phyloP scores from a whole-genome alignment of 768 basidiomycete species.

The Suillus clintonianus region DNA sequence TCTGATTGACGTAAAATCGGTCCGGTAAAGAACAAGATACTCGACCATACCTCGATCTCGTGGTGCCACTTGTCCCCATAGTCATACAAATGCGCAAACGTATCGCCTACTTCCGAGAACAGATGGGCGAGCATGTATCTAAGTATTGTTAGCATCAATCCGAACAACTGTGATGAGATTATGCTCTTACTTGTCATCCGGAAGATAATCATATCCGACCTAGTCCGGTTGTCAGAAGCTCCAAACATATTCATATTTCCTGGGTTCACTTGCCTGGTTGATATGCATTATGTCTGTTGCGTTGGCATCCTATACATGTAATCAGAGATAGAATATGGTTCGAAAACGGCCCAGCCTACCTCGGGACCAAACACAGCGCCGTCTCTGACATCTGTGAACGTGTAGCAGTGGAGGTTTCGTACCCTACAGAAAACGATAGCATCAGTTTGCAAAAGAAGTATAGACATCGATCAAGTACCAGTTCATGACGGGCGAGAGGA shows the following conservation, averaged over 20 bases:
- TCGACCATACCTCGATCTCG: conserved; percentile 25
- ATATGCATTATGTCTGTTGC: conserved; percentile 24
- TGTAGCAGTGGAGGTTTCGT: conserved; percentile 34
- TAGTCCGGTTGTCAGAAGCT: conserved; percentile 3
- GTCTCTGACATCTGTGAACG: conserved; percentile 37
- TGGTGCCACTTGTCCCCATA: conserved; percentile 37
- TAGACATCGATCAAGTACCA: conserved; percentile 18
- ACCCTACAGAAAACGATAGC: conserved; percentile 11
- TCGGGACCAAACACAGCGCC: conserved; percentile 34
- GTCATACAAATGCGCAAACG: conserved; percentile 35
- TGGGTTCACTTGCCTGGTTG: conserved; percentile 13
- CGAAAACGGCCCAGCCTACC: conserved; percentile 13
- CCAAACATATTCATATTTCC: not conserved
- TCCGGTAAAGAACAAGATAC: not conserved
- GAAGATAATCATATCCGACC: conserved; percentile 32
- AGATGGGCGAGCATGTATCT: conserved; percentile 31
- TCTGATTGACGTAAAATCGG: conserved; percentile 9
- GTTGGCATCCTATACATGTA: conserved; percentile 17
- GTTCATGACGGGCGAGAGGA: conserved; percentile 35
- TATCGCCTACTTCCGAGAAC: conserved; percentile 31
- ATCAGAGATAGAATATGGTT: not conserved
- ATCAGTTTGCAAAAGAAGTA: not conserved
- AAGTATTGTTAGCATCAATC: not conserved
- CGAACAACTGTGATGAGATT: not conserved
- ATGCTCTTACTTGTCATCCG: conserved; percentile 22